Base-by-base conservation (phyloP, 1,284 basidiomycete species). In the Mycena citricolor region DNA sequence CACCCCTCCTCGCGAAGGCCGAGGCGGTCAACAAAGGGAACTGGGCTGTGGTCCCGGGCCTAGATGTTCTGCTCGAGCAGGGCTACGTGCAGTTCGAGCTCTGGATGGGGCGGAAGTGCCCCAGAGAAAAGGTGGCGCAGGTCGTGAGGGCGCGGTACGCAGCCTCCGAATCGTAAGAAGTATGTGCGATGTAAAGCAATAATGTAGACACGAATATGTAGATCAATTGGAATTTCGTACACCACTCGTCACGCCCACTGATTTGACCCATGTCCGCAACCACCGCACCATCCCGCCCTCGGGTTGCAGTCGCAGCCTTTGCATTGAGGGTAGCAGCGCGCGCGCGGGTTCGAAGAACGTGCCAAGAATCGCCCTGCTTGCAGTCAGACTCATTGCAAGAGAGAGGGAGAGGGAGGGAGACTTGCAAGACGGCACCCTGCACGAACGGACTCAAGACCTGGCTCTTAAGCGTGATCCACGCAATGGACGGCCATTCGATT, bases 61-160 rank as follows among this genome's bases (percentile, higher is more conserved):
- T 95, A 6, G 88, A 94, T 60, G 85, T 94, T 33, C 67, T 95
- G 35, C 71, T 93, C 34, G 85, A 92, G 68, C 92, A 95, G 61
- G 93, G 88, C 2, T 93, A 83, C 63, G 76, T 76, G 44, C 92
- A 94, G 66, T 93, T 91, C 62, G 76, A 81, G 64, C 60, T 80
- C 39, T 97, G 90, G 93, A 95, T 88, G 50, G 79, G 77, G 10
- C 68, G 81, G 33, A 60, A 56, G 38, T 81, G 78, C 49, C 84
- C 85, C 4, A 67, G 60, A 55, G 57, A 51, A 4, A 58, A 59
- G 5, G 76, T 83, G 17, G 64, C 70, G 26, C 64, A 70, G 40
- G 62, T 55, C 33, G 82, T 84, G 14, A 73, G 71, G 69, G 67
- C 64, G 34, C 67, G 62, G 45, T 83, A 83, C 35, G 34, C 42